Evolutionary conservation across 768 basidiomycete species (phyloP).

Genomic region (Lyophyllum semitale): DNA sequence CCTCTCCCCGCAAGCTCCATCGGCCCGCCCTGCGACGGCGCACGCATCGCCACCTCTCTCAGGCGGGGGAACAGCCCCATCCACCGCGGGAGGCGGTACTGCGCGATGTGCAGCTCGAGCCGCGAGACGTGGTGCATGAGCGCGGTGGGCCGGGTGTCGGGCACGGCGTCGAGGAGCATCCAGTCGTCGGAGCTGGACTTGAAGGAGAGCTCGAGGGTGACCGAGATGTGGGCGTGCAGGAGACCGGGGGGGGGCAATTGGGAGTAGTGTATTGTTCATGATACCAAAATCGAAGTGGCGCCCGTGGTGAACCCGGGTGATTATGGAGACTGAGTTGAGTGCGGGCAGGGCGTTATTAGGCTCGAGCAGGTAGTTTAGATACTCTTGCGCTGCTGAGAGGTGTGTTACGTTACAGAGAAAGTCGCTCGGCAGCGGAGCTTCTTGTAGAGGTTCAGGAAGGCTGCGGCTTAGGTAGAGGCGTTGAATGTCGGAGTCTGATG

Average conservation of each 20-base stretch:
- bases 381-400: constrained; percentile 6
- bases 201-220: constrained; percentile 8
- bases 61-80: constrained; percentile 19
- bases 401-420: constrained; percentile 5
- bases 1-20: constrained; percentile 2
- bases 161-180: constrained; percentile 4
- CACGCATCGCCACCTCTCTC: constrained; percentile 13
- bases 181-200: constrained; percentile 9
- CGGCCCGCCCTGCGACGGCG: constrained; percentile 14
- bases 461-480: constrained; percentile 9
- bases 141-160: neutral
- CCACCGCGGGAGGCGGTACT: constrained; percentile 24
- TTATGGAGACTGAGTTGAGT: constrained; percentile 5
- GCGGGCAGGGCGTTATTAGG: neutral
- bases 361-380: constrained; percentile 5
- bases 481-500: constrained; percentile 7
- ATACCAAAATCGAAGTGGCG: constrained; percentile 5
- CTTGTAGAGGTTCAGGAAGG: neutral
- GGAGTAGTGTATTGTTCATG: neutral
- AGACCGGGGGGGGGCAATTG: constrained; percentile 3
- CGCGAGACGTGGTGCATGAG: constrained; percentile 12
- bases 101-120: constrained; percentile 21
- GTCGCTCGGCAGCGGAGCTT: neutral
- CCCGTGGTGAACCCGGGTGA: constrained; percentile 1
- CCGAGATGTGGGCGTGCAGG: neutral